Conservation (phyloP, 169 alveolate species). For the Plasmodium blacklocki region DNA sequence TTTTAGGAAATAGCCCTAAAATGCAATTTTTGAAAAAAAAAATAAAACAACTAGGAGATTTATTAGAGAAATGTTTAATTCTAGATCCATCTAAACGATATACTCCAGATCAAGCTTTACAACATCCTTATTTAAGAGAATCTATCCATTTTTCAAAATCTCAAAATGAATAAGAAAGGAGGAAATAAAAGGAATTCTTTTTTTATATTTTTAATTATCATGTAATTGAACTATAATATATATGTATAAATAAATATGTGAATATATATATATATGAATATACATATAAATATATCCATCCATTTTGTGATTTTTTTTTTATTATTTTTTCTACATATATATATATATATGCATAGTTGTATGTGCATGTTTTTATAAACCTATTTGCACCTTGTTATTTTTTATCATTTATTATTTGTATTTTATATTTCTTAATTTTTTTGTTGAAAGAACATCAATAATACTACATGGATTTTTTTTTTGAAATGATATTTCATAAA, state of each 20-base stretch:
- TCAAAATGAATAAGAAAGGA: conserved; percentile 40
- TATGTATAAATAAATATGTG: background rate
- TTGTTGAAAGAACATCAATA: conserved; percentile 67
- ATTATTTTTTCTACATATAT: background rate
- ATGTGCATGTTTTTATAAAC: background rate
- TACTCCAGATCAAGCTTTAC: conserved; percentile 96
- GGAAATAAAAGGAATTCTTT: no score
- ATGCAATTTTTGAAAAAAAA: conserved; percentile 82
- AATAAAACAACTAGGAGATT: conserved; percentile 92
- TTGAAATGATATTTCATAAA: conserved; percentile 63
- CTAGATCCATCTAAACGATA: conserved; percentile 96
- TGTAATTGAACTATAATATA: background rate
- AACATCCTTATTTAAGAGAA: conserved; percentile 93
- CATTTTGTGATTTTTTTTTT: conserved; percentile 1
- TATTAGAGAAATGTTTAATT: conserved; percentile 94
- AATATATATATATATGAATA: background rate
- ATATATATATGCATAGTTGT: no score
- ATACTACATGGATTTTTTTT: conserved; percentile 44
- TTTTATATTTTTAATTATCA: no score
- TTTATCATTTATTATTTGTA: conserved; percentile 21
- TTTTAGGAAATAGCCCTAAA: conserved; percentile 81
- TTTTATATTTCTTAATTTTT: conserved; percentile 63
- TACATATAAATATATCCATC: background rate
- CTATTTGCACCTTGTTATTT: background rate
- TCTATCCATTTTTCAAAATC: conserved; percentile 72